Conservation (phyloP, 1,139 yeast species). For the Meyerozyma carpophila region DNA sequence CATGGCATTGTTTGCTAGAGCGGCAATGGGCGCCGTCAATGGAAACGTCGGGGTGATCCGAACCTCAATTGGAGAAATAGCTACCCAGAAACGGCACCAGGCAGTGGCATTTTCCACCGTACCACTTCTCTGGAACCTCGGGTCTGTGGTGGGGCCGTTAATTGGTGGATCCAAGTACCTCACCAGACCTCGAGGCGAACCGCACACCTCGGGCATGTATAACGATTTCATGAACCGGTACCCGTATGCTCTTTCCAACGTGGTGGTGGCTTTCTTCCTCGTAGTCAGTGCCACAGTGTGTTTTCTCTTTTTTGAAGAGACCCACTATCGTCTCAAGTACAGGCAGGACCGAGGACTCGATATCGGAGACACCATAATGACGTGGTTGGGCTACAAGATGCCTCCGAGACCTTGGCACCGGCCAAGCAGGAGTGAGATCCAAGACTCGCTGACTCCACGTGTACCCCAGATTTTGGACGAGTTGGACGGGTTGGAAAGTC, state of each 20-base stretch:
- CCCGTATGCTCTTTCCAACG: conserved; percentile 60
- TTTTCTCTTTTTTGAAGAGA: conserved; percentile 56
- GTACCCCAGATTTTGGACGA: neutral
- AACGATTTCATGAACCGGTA: conserved; percentile 30
- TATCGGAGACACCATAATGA: conserved; percentile 43
- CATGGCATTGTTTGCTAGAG: conserved; percentile 48
- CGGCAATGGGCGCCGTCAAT: conserved; percentile 51
- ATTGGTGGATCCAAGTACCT: conserved; percentile 44
- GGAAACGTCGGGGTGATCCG: conserved; percentile 60
- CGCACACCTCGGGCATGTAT: conserved; percentile 8
- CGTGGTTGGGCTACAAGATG: conserved; percentile 25
- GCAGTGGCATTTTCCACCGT: conserved; percentile 56
- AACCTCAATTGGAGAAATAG: conserved; percentile 57
- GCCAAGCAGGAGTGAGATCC: neutral
- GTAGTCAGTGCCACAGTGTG: conserved; percentile 34
- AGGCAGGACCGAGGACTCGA: conserved; percentile 48
- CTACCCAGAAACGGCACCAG: conserved; percentile 51
- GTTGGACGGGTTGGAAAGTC: neutral
- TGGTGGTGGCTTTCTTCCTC: conserved; percentile 45
- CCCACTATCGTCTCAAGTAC: conserved; percentile 40
- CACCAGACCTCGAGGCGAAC: conserved; percentile 21
- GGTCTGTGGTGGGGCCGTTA: conserved; percentile 52
- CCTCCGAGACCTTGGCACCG: conserved; percentile 31
- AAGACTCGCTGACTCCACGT: neutral
- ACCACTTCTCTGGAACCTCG: conserved; percentile 57